These are phyloP conservation scores for Clarireedia homoeocarpa DNA, from an alignment of 2,329 filamentous ascomycete species.

Conservation along the genomic window DNA sequence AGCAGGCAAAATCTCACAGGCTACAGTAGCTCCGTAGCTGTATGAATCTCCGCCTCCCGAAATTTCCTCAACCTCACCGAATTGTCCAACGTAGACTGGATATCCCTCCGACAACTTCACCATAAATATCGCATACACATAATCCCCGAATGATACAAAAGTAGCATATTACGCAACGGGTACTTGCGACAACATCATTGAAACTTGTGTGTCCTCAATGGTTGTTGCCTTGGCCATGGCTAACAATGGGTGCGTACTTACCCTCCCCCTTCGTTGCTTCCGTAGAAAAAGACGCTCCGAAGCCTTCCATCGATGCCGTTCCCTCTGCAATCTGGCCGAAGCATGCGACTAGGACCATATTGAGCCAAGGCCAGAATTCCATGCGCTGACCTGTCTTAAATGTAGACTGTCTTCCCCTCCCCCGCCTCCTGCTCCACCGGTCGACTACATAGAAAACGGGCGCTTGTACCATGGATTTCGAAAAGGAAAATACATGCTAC, in stretches of 20 bases:
- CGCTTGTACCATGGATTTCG: slow-evolving; percentile 62
- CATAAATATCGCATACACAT: not conserved
- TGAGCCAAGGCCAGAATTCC: not conserved
- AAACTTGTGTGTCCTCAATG: slow-evolving; percentile 14
- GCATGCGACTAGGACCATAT: not conserved
- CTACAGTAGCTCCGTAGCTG: not conserved
- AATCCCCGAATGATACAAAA: not conserved
- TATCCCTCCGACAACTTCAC: not conserved
- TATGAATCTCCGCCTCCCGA: not conserved
- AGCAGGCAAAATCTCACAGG: not conserved
- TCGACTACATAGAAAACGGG: slow-evolving; percentile 54
- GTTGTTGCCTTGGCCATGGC: slow-evolving; percentile 24
- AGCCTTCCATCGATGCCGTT: too few relatives aligned
- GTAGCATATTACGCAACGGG: slow-evolving; percentile 1
- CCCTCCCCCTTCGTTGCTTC: not conserved
- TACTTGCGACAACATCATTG: slow-evolving; percentile 4
- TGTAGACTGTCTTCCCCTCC: not conserved
- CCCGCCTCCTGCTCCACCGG: slow-evolving; percentile 15
- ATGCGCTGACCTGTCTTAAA: not conserved
- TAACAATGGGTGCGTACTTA: slow-evolving; percentile 25
- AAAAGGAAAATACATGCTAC: slow-evolving; percentile 64
- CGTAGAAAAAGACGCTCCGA: not conserved
- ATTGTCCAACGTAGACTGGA: not conserved
- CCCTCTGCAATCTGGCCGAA: not conserved
- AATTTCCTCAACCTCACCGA: not conserved